phyloP scores from a whole-genome alignment of 2,329 filamentous ascomycete genomes.

The Trichocomaceae sp. region DNA sequence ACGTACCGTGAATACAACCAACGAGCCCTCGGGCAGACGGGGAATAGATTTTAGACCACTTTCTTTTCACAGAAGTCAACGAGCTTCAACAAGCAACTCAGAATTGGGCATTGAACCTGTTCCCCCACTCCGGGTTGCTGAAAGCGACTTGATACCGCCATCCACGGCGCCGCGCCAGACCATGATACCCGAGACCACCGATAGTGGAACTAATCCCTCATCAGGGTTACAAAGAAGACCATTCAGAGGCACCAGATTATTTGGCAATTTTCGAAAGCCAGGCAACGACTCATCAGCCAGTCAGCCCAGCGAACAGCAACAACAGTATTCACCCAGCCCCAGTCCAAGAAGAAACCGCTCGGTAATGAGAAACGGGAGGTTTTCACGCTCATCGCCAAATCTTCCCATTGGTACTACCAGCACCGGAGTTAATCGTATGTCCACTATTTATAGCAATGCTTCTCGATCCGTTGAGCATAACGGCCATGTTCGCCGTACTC shows the following conservation, averaged over 20 bases:
- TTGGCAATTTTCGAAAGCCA: slow-evolving; percentile 9
- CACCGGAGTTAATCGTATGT: slow-evolving; percentile 8
- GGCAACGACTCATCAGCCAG: slow-evolving; percentile 4
- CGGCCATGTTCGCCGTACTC: slow-evolving; percentile 11
- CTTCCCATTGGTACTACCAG: slow-evolving; percentile 2
- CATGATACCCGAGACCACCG: not conserved
- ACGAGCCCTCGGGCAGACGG: not conserved
- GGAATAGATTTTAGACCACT: slow-evolving; percentile 3
- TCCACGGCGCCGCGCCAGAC: not conserved
- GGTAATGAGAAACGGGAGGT: slow-evolving; percentile 6
- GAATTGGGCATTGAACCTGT: not conserved
- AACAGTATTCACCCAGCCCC: not conserved
- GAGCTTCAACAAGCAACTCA: not conserved
- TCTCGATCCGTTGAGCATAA: slow-evolving; percentile 10
- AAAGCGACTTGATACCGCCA: not conserved
- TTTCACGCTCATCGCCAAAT: slow-evolving; percentile 12
- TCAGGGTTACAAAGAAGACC: not conserved
- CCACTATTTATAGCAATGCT: slow-evolving; percentile 13
- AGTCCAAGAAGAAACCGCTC: slow-evolving; percentile 1
- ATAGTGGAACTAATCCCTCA: not conserved
- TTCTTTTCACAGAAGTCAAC: slow-evolving; percentile 5
- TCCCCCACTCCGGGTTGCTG: not conserved
- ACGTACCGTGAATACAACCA: not conserved
- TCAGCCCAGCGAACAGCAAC: not conserved
- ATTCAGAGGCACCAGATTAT: slow-evolving; percentile 4